Percentiles rank a stretch among this genome's conserved stretches.
Evolutionary conservation across 2,329 filamentous ascomycete species (phyloP).

Genomic region (Diaporthe sp.): DNA sequence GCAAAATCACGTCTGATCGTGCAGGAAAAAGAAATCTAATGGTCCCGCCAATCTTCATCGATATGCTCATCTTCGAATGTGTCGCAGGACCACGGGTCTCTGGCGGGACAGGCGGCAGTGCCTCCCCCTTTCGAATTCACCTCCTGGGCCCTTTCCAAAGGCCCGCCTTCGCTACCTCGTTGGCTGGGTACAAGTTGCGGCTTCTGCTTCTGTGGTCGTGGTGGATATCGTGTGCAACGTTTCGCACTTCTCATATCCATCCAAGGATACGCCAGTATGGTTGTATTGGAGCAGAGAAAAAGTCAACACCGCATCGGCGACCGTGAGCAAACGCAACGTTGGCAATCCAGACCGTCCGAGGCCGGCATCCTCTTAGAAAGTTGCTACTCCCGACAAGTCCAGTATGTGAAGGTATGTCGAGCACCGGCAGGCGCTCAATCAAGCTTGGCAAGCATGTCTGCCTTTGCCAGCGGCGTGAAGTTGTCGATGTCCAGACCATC

Average conservation of each 20-base stretch:
- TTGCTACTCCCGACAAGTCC: constrained; percentile 31
- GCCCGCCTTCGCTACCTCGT: constrained; percentile 20
- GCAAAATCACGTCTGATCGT: constrained; percentile 40
- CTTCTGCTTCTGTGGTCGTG: constrained; percentile 26
- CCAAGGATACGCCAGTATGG: constrained; percentile 30
- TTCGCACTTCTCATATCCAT: constrained; percentile 28
- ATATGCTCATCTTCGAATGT: constrained; percentile 35
- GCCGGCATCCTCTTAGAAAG: constrained; percentile 16
- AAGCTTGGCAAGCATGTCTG: constrained; percentile 97
- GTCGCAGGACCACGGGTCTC: constrained; percentile 8
- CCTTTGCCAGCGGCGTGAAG: constrained; percentile 89
- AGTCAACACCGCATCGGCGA: constrained; percentile 26
- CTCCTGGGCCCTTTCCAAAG: constrained; percentile 18
- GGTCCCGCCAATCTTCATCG: constrained; percentile 46
- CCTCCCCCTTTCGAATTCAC: constrained; percentile 9
- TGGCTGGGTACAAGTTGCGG: constrained; percentile 31
- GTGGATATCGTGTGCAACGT: constrained; percentile 31
- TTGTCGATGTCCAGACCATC: constrained; percentile 93
- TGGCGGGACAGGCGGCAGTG: constrained; percentile 11
- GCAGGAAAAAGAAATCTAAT: constrained; percentile 40
- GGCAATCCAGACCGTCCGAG: constrained; percentile 15
- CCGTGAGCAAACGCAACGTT: constrained; percentile 32
- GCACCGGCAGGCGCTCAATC: constrained; percentile 72
- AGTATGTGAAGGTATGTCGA: constrained; percentile 29
- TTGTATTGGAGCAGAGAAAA: constrained; percentile 26